A percentile compares a stretch with the other conserved stretches of the same genome.
phyloP scores from a whole-genome alignment of 805 yeast genomes.

The Ogataea naganishii region DNA sequence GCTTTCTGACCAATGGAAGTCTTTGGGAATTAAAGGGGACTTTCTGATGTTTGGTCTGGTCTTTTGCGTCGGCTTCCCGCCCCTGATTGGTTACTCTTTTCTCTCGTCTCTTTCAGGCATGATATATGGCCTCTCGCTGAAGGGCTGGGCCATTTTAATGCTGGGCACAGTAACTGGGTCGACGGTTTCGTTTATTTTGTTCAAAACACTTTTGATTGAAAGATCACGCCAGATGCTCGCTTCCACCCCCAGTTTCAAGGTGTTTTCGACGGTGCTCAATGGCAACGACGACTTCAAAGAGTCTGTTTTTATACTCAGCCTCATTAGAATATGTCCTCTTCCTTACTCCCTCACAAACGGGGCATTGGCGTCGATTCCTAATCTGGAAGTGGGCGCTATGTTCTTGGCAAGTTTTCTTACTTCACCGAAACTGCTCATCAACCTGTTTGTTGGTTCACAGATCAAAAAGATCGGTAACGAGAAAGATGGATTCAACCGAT shows the following conservation, averaged over 20 bases:
- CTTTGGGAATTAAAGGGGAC: constrained; percentile 15
- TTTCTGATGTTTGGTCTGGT: constrained; percentile 42
- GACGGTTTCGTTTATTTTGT: constrained; percentile 59
- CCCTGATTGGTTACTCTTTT: constrained; percentile 74
- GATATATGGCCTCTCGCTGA: constrained; percentile 64
- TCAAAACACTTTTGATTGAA: constrained; percentile 47
- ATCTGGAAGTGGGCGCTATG: constrained; percentile 53
- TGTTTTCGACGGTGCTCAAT: constrained; percentile 64
- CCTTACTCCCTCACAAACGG: constrained; percentile 92
- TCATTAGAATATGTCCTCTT: constrained; percentile 81
- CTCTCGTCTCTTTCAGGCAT: constrained; percentile 65
- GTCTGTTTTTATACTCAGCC: constrained; percentile 54
- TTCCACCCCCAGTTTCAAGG: constrained; percentile 56
- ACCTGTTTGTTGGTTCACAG: constrained; percentile 70
- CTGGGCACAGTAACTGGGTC: constrained; percentile 67
- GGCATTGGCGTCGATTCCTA: constrained; percentile 83
- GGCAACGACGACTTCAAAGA: constrained; percentile 42
- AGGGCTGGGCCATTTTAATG: constrained; percentile 75
- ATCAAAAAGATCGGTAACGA: constrained; percentile 60
- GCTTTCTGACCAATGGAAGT: constrained; percentile 35
- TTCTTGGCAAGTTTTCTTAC: constrained; percentile 64
- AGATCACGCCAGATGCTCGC: constrained; percentile 55
- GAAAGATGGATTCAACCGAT: constrained; percentile 36
- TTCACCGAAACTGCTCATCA: constrained; percentile 75
- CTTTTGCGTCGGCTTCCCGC: constrained; percentile 78